Percentiles rank a stretch among this genome's conserved stretches.
Evolutionary conservation across 495 filamentous ascomycete genomes (phyloP).

Genomic region (Hypomontagnella monticulosa): DNA sequence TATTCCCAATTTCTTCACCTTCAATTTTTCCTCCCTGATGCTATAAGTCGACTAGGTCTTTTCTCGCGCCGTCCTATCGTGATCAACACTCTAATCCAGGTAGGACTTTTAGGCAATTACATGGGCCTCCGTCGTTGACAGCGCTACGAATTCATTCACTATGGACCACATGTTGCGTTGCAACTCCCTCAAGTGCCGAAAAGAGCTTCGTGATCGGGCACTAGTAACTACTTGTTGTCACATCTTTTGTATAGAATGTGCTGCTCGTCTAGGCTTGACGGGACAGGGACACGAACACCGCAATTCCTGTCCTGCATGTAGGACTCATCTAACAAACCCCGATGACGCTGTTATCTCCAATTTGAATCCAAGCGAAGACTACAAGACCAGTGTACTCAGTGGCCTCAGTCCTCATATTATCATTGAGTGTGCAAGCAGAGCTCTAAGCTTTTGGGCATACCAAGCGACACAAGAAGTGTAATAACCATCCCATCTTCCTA

Average conservation of each 20-base stretch:
- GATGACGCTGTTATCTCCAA: slow-evolving; percentile 81
- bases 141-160: not conserved
- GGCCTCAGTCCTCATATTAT: slow-evolving; percentile 85
- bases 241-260: slow-evolving; percentile 84
- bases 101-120: not conserved
- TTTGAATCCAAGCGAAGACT: slow-evolving; percentile 89
- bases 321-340: slow-evolving; percentile 70
- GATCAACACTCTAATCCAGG: too few species aligned
- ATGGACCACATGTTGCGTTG: slow-evolving; percentile 83
- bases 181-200: slow-evolving; percentile 83
- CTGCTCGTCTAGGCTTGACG: slow-evolving; percentile 72
- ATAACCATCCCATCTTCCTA: slow-evolving; percentile 18
- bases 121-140: not conserved
- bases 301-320: slow-evolving; percentile 84
- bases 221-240: slow-evolving; percentile 95
- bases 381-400: slow-evolving; percentile 89
- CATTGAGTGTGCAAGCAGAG: slow-evolving; percentile 89
- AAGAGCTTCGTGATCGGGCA: slow-evolving; percentile 75
- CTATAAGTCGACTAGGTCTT: too few species aligned
- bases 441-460: slow-evolving; percentile 88
- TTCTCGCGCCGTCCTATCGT: too few species aligned
- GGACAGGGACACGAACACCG: slow-evolving; percentile 60
- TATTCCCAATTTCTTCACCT: not conserved
- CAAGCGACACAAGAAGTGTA: slow-evolving; percentile 93
- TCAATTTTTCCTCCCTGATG: too few species aligned